phyloP scores from a whole-genome alignment of 768 basidiomycete genomes.

The Filobasidium wieringae region DNA sequence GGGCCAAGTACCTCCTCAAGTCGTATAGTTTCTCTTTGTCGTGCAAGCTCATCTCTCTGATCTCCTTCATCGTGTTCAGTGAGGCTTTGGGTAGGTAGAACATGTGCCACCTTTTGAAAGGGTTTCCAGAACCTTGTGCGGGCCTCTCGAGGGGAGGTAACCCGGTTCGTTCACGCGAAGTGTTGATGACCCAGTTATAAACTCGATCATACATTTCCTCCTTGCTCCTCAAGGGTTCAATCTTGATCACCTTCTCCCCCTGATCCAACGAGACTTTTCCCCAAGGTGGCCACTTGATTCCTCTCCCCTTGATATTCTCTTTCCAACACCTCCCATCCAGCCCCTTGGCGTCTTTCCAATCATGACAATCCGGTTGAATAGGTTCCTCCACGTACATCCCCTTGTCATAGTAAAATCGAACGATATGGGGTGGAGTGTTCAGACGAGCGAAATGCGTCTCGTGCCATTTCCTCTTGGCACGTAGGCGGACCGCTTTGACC shows the following conservation, averaged over 20 bases:
- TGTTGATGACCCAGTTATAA: background rate
- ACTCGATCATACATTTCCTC: background rate
- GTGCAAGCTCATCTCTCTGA: conserved; percentile 14
- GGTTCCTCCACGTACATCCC: background rate
- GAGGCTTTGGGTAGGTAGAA: conserved; percentile 29
- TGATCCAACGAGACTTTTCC: too few species aligned
- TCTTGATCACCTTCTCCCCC: too few species aligned
- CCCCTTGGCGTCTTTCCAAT: background rate
- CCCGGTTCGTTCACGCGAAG: conserved; percentile 1
- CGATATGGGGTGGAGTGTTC: background rate
- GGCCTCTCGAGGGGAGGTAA: background rate
- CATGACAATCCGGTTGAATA: background rate
- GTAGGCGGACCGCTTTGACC: background rate
- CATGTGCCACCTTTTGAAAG: background rate
- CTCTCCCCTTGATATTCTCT: too few species aligned
- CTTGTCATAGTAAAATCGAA: background rate
- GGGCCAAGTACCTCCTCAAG: conserved; percentile 22
- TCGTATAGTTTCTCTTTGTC: conserved; percentile 18
- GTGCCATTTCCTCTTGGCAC: background rate
- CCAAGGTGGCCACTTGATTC: too few species aligned
- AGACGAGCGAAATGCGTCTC: background rate
- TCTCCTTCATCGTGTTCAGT: conserved; percentile 16
- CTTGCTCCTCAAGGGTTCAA: too few species aligned
- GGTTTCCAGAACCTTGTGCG: background rate
- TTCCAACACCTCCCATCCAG: too few species aligned